A percentile compares a stretch with the other conserved stretches of the same genome.
Evolutionary conservation across 768 basidiomycete species (phyloP).

Genomic region (Flagelloscypha sp.): DNA sequence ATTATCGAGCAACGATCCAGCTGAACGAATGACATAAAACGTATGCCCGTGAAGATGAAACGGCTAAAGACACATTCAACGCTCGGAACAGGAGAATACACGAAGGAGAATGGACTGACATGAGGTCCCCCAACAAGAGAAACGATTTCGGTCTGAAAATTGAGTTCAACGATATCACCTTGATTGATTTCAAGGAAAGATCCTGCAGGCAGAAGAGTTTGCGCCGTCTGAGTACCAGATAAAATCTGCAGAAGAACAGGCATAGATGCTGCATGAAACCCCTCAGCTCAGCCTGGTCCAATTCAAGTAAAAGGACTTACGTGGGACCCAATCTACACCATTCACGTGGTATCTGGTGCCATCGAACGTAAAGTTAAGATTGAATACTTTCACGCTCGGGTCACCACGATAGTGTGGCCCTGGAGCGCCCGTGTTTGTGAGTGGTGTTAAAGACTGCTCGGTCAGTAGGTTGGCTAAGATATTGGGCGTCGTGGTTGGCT

Average conservation of each 20-base stretch:
- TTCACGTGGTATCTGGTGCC: no score
- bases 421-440: conserved; percentile 18
- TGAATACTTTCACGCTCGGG: conserved; percentile 20
- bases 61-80: no score
- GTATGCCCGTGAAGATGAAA: conserved; percentile 35
- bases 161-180: conserved; percentile 32
- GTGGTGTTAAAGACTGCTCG: conserved; percentile 18
- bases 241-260: conserved; percentile 25
- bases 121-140: conserved; percentile 29
- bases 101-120: no score
- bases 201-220: conserved; percentile 16
- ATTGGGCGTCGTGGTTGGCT: conserved; percentile 29
- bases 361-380: conserved; percentile 1
- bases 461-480: no score
- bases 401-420: no score
- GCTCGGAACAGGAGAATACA: conserved; percentile 18
- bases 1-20: conserved; percentile 25
- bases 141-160: conserved; percentile 26
- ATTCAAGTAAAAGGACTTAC: no score
- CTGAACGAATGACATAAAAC: conserved; percentile 36
- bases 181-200: conserved; percentile 31
- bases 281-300: no score
- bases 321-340: no score
- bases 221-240: conserved; percentile 18
- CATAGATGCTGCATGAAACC: no score